These are phyloP conservation scores for Amanita pseudoporphyria DNA, from an alignment of 768 basidiomycete genomes.

Conservation along the genomic window DNA sequence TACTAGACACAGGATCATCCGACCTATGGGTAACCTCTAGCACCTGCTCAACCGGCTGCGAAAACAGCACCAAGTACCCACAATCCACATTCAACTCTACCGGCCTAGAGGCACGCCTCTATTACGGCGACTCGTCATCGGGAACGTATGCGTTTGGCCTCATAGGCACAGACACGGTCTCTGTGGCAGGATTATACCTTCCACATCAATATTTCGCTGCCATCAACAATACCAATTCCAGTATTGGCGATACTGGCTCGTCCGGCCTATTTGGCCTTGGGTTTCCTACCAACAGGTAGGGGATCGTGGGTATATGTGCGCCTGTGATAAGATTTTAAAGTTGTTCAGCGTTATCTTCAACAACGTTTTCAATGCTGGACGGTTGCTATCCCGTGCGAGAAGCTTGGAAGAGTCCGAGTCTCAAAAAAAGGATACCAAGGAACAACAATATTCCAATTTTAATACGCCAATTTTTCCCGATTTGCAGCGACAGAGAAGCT, in stretches of 20 bases:
- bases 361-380: not conserved
- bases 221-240: constrained; percentile 62
- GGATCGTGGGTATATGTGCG: constrained; percentile 1
- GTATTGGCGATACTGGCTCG: constrained; percentile 41
- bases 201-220: constrained; percentile 52
- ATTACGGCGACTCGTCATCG: constrained; percentile 65
- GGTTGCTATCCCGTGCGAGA: not conserved
- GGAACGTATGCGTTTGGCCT: constrained; percentile 59
- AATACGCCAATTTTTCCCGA: constrained; percentile 1
- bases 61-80: constrained; percentile 35
- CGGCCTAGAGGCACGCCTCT: constrained; percentile 36
- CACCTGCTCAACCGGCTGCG: constrained; percentile 36
- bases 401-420: not conserved
- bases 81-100: constrained; percentile 38
- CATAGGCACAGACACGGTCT: constrained; percentile 50
- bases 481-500: not conserved
- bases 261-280: constrained; percentile 70
- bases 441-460: constrained; percentile 3
- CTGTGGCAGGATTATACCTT: constrained; percentile 41
- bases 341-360: not conserved
- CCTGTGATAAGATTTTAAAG: not conserved
- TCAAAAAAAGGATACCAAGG: not conserved
- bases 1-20: constrained; percentile 75
- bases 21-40: constrained; percentile 68
- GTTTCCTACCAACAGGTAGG: constrained; percentile 63